Evolutionary conservation across 106 monocot species (phyloP), one percentile per base, ranked within the genome.

Genomic region (Dioscorea alata): DNA sequence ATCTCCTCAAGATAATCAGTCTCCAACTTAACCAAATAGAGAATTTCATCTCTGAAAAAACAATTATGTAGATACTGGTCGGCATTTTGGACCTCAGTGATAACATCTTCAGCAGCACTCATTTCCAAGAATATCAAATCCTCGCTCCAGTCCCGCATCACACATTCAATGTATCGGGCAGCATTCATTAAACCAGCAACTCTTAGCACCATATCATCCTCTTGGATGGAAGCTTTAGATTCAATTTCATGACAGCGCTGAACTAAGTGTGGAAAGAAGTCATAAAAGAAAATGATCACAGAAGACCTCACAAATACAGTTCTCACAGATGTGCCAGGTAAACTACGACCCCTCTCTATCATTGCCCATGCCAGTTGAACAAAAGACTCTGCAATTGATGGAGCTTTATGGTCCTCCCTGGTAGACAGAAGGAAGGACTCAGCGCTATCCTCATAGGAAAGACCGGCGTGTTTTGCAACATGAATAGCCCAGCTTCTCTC

Each of bases 381-480:
- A 49, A 92, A 74, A 51, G 73, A 79, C 20, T 92, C 88, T 42
- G 73, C 80, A 74, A 92, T 71, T 13, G 63, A 20, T 57, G 91
- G 91, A 61, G 91, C 85, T 68, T 76, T 85, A 69, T 73, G 85
- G 48, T 92, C 88, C 33, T 88, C 87, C 63, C 82, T 77, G 48
- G 84, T 73, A 14, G 74, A 85, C 64, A 88, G 75, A 64, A 88
- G 69, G 67, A 85, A 91, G 23, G 70, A 50, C 17, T 74, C 48
- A 49, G 62, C 19, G 20, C 65, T 52, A 25, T 71, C 66, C 19
- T 34, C 25, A 60, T 62, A 12, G 64, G 8, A 22, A 65, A 63
- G 59, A 57, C 76, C 61, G 74, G 61, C 16, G 59, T 83, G 76
- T 31, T 73, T 15, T 33, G 35, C 49, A 42, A 35, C 48, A 51